A percentile compares a stretch with the other conserved stretches of the same genome.
Evolutionary conservation across 345 rosid species (phyloP).

Genomic region (Populus pruinosa): DNA sequence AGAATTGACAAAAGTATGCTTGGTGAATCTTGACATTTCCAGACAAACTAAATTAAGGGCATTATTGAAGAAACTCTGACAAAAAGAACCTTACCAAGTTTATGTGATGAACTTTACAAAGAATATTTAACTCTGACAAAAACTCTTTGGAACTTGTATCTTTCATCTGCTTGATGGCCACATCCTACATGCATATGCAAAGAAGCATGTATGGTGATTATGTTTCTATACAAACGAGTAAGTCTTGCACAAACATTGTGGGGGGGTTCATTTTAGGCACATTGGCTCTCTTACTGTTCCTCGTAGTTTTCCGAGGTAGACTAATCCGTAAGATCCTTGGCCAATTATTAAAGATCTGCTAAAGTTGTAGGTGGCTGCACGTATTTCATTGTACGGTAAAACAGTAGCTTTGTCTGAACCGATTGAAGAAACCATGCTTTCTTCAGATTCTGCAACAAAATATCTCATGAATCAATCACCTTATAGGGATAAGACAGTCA

Average conservation of each 20-base stretch:
- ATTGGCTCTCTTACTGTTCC: slow-evolving; percentile 16
- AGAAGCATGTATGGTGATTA: not conserved
- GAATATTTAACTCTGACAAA: slow-evolving; percentile 32
- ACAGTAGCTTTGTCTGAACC: slow-evolving; percentile 22
- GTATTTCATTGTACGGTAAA: slow-evolving; percentile 27
- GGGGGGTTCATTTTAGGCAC: not conserved
- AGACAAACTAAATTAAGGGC: not conserved
- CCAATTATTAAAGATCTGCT: slow-evolving; percentile 27
- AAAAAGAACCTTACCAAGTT: slow-evolving; percentile 34
- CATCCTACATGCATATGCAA: slow-evolving; percentile 21
- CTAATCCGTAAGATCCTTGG: slow-evolving; percentile 40
- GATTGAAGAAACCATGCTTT: slow-evolving; percentile 16
- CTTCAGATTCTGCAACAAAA: slow-evolving; percentile 19
- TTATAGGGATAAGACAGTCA: not conserved
- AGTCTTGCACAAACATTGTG: not conserved
- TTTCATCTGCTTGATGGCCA: slow-evolving; percentile 46
- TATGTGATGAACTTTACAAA: slow-evolving; percentile 31
- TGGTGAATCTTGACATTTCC: not conserved
- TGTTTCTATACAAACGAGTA: not conserved
- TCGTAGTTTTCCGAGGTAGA: slow-evolving; percentile 24
- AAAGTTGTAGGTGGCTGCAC: slow-evolving; percentile 32
- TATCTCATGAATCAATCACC: slow-evolving; percentile 2
- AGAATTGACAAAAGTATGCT: not conserved
- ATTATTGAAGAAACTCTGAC: not conserved
- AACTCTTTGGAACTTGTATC: slow-evolving; percentile 37